Conservation (phyloP, 257 asterid genomes). For the Thymus quinquecostatus region DNA sequence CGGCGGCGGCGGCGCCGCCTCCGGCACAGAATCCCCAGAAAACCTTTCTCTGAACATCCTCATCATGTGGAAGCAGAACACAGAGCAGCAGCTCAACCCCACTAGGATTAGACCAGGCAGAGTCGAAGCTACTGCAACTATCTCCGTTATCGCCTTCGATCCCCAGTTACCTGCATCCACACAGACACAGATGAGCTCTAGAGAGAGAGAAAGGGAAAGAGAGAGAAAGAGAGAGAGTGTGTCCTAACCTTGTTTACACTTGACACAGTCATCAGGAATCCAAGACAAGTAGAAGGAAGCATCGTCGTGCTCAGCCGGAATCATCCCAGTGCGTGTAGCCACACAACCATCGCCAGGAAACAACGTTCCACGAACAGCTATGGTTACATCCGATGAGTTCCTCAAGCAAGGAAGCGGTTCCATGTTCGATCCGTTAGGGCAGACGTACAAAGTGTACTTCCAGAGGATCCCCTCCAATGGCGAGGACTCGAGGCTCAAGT, state of each 20-base stretch:
- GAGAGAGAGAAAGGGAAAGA: no score
- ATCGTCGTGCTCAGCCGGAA: constrained; percentile 28
- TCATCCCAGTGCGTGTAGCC: constrained; percentile 1
- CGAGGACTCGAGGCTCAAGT: constrained; percentile 29
- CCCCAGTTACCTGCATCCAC: neutral
- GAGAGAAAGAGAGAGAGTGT: constrained; percentile 1
- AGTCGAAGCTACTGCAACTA: constrained; percentile 30
- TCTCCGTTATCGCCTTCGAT: constrained; percentile 4
- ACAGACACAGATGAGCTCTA: no score
- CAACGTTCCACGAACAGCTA: neutral
- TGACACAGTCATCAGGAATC: constrained; percentile 25
- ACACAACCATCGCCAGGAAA: constrained; percentile 2
- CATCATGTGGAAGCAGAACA: constrained; percentile 32
- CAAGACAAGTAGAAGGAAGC: constrained; percentile 31
- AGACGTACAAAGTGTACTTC: constrained; percentile 23
- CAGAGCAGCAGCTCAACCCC: constrained; percentile 32
- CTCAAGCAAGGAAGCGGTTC: constrained; percentile 27
- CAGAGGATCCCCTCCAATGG: constrained; percentile 17
- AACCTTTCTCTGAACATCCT: neutral
- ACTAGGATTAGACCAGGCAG: constrained; percentile 31
- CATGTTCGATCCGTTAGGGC: constrained; percentile 6
- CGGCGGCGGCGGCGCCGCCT: neutral
- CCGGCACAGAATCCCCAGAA: neutral
- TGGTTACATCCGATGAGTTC: constrained; percentile 25
- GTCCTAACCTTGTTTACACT: constrained; percentile 26